These are phyloP conservation scores for Peltaster fructicola DNA, from an alignment of 2,329 filamentous ascomycete species.

Conservation along the genomic window DNA sequence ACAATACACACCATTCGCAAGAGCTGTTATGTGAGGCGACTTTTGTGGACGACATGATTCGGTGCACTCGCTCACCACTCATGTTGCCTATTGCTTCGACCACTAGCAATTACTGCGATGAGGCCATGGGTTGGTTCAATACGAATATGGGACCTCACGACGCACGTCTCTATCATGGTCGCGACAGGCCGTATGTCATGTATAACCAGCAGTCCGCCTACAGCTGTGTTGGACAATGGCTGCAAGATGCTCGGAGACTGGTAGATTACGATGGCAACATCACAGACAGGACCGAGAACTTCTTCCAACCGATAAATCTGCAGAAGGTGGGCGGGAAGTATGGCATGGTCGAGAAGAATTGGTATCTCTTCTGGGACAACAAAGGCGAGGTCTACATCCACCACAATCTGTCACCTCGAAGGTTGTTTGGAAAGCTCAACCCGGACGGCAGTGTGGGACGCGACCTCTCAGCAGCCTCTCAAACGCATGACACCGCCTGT, in stretches of 20 bases:
- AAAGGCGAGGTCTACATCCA: constrained; percentile 32
- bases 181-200: too few relatives aligned
- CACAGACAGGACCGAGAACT: constrained; percentile 1
- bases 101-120: constrained; percentile 1
- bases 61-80: constrained; percentile 3
- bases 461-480: constrained; percentile 27
- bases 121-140: too few relatives aligned
- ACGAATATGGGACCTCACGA: too few relatives aligned
- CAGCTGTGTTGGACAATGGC: too few relatives aligned
- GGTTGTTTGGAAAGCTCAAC: constrained; percentile 31
- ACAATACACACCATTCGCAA: not conserved
- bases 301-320: too few relatives aligned
- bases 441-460: constrained; percentile 29
- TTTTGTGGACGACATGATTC: constrained; percentile 3
- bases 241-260: too few relatives aligned
- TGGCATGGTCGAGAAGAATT: constrained; percentile 40
- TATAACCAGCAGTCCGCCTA: too few relatives aligned
- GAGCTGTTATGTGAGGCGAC: constrained; percentile 5
- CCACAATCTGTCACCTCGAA: constrained; percentile 33
- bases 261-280: too few relatives aligned
- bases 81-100: constrained; percentile 3
- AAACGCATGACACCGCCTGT: constrained; percentile 27
- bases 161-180: too few relatives aligned
- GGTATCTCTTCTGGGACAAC: constrained; percentile 42
- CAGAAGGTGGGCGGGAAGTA: too few relatives aligned